Evolutionary conservation across 768 basidiomycete genomes (phyloP), one percentile per base, ranked within the genome.

Genomic region (Mycena kentingensis): DNA sequence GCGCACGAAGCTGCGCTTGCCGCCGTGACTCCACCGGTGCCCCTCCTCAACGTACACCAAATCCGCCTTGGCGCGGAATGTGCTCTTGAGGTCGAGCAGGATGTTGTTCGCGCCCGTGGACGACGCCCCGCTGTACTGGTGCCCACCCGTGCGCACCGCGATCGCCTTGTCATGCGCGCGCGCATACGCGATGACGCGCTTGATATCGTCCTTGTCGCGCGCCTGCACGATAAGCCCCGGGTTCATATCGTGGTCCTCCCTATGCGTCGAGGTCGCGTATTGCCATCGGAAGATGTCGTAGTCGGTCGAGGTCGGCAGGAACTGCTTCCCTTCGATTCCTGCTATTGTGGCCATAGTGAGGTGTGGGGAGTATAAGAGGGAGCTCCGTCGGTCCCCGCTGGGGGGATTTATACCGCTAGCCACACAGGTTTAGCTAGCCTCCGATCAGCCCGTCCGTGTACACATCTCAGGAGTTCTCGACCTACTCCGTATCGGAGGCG

Each of bases 41-140:
- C 36, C 54, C 21, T 50, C 46, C 37, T 55, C 54, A 38, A 55
- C 48, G 37, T 47, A 54, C 29, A 29, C 47, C 38, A 54, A 35
- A 46, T 54, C 46, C 46, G 36, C 52, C 31, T 46, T 38, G 12
- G 46, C 22, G 26, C 38, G 38, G 52, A 54, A 54, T 0, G 52
- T 54, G 29, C 28, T 19, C 8, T 28, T 18, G 18, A 54, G 39
- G 52, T 54, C 52, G 18, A 54, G 46, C 34, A 39, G 46, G 46
- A 53, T 53, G 19, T 43, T 43, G 27, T 46, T 13, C 19, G 8
- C 28, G 3, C 52, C 52, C 19, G 52, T 54, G 22, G 52, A 54
- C 46, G 52, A 54, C 5, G 52, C 52, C 37, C 52, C 52, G 46
- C 52, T 54, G 52, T 54, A 54, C 32, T 54, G 52, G 52, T 54